phyloP scores from a whole-genome alignment of 305 asterid genomes.

The Rubia balearica region DNA sequence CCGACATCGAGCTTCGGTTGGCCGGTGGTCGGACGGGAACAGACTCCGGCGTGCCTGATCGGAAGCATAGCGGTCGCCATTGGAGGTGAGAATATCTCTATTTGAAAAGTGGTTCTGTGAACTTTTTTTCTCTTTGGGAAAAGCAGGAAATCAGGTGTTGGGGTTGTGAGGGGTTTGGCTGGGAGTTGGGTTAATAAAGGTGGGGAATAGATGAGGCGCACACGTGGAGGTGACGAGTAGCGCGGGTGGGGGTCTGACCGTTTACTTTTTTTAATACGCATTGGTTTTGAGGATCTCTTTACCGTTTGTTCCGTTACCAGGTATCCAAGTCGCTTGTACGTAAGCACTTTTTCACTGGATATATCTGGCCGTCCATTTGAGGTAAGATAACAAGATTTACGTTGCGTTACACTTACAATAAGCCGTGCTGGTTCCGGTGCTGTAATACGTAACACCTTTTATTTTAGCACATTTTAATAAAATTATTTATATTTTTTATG shows the following conservation, averaged over 20 bases:
- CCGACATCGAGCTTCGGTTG: conserved; percentile 7
- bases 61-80: conserved; percentile 44
- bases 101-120: background rate
- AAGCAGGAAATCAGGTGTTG: background rate
- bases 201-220: conserved; percentile 15
- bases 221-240: conserved; percentile 17
- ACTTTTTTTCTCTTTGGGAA: background rate
- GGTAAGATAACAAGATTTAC: background rate
- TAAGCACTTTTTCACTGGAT: background rate
- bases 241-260: background rate
- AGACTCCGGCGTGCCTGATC: conserved; percentile 30
- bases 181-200: background rate
- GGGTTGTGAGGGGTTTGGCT: background rate
- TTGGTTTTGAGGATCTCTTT: background rate
- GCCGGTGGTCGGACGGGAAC: conserved; percentile 26
- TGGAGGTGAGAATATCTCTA: background rate
- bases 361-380: background rate
- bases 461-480: too few relatives aligned
- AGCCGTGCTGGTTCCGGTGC: background rate
- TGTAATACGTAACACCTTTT: too few relatives aligned
- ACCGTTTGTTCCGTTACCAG: conserved; percentile 2
- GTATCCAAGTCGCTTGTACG: background rate
- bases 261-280: background rate
- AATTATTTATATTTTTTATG: too few relatives aligned
- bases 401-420: background rate